A percentile compares a stretch with the other conserved stretches of the same genome.
These are phyloP conservation scores for Trichoderma gamsii DNA, from an alignment of 495 filamentous ascomycete genomes.

Conservation along the genomic window DNA sequence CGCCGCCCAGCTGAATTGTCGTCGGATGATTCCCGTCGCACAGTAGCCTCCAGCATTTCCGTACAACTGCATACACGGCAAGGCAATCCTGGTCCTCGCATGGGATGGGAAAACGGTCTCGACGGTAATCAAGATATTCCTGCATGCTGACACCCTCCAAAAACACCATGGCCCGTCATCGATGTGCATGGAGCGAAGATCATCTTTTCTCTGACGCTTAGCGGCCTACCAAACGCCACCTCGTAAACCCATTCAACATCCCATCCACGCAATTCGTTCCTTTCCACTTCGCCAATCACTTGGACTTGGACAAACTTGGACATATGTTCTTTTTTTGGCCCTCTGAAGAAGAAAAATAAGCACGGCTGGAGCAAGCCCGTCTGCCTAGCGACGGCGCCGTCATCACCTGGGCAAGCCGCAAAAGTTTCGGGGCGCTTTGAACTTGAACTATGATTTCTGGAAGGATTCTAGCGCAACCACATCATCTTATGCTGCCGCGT, in stretches of 20 bases:
- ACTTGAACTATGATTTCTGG: background rate
- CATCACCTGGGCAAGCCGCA: background rate
- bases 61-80: background rate
- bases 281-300: background rate
- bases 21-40: background rate
- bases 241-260: background rate
- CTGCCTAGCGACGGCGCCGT: background rate
- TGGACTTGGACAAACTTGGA: background rate
- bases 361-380: background rate
- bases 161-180: background rate
- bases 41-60: background rate
- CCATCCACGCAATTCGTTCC: background rate
- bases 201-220: background rate
- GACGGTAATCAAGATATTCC: background rate
- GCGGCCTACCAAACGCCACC: background rate
- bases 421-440: background rate
- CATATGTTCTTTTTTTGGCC: background rate
- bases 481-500: background rate
- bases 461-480: constrained; percentile 11
- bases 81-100: too few relatives aligned
- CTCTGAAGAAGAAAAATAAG: background rate
- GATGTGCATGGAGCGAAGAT: constrained; percentile 3
- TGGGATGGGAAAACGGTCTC: background rate
- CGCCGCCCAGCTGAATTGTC: background rate
- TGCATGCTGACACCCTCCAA: background rate